Evolutionary conservation across 371 early-diverging fungal genomes (phyloP), one percentile per base, ranked within the genome.

Genomic region (Apophysomyces trapeziformis): DNA sequence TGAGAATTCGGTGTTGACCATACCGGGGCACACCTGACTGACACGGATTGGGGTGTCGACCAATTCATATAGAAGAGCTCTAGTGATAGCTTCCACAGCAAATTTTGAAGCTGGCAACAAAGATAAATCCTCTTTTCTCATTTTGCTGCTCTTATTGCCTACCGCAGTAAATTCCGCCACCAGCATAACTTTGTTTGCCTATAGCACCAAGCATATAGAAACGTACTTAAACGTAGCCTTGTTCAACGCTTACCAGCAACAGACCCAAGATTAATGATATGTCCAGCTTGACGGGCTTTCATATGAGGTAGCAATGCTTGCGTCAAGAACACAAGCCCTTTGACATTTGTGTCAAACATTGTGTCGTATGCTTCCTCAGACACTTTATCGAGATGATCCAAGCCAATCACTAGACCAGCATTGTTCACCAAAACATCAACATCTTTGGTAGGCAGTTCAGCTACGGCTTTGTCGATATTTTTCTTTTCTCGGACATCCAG

Each of bases 1-100:
- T 14, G 93, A 92, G 84, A 96, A 97, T 72, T 97, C 96, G 0
- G 96, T 97, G 74, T 97, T 92, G 0, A 94, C 96, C 84, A 93
- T 74, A 44, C 93, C 93, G 46, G 94, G 93, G 41, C 80, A 82
- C 38, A 93, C 89, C 65, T 87, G 85, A 7, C 88, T 88, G 13
- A 94, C 90, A n/a, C 87, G 79, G 45, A 97, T 87, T 0, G 90
- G 88, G 9, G 93, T 90, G 38, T 82, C 75, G 36, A 93, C 85
- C 11, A 94, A 86, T 70, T 97, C 98, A 62, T 86, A 81, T 4
- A 93, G 69, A 64, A 97, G 73, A 0, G 95, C 83, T 38, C 82
- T 85, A 16, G 90, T 83, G 57, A 97, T 88, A 3, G 96, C 95
- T 47, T 91, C 90, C 5, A 96, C 92, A 5, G 96, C 97, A 66